Conservation (phyloP, 202 grass and related monocot species). For the Setaria italica region DNA sequence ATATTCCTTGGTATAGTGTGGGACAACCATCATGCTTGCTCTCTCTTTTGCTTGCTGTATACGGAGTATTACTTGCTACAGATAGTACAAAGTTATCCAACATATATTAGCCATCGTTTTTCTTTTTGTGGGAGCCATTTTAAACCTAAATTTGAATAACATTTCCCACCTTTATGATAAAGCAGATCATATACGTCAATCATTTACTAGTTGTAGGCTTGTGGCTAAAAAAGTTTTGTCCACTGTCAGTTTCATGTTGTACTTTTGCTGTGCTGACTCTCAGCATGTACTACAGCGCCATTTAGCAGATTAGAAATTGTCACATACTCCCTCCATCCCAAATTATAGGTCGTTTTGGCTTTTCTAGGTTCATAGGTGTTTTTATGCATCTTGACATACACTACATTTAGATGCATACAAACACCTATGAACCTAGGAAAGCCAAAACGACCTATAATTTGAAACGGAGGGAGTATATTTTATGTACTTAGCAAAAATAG, state of each 20-base stretch:
- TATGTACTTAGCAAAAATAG: background rate
- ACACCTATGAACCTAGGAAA: no score
- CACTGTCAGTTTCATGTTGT: background rate
- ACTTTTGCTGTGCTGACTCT: background rate
- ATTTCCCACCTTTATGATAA: background rate
- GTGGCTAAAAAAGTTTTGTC: background rate
- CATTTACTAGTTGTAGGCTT: background rate
- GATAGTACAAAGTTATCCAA: background rate
- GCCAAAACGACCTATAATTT: no score
- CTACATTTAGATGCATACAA: no score
- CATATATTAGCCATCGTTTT: constrained; percentile 13
- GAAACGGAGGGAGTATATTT: background rate
- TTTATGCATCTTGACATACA: no score
- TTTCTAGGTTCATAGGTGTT: no score
- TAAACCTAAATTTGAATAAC: background rate
- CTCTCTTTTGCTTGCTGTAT: background rate
- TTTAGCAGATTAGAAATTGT: background rate
- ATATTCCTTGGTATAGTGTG: constrained; percentile 1
- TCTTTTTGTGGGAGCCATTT: background rate
- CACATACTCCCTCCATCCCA: background rate
- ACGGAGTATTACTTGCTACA: background rate
- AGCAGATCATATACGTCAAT: background rate
- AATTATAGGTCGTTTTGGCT: no score
- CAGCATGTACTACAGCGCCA: background rate
- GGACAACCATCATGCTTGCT: constrained; percentile 2